Conservation (phyloP, 768 basidiomycete genomes). For the Cytidiella melzeri region DNA sequence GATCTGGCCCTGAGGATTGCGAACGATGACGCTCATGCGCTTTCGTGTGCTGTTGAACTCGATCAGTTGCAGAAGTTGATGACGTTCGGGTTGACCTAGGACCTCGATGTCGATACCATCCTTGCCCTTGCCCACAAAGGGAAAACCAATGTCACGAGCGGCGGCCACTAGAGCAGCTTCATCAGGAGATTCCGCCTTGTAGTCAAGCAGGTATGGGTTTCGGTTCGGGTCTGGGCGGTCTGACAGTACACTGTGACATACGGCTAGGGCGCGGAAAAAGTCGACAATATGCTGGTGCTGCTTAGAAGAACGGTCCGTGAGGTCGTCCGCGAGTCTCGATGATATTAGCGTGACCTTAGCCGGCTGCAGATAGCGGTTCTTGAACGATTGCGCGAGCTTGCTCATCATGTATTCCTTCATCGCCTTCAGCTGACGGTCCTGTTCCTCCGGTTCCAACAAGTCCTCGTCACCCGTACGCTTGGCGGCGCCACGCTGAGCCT, state of each 20-base stretch:
- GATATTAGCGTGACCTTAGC: slow-evolving; percentile 86
- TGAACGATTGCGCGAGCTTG: slow-evolving; percentile 71
- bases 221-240: slow-evolving; percentile 61
- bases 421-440: slow-evolving; percentile 53
- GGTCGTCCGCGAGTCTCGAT: slow-evolving; percentile 75
- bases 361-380: slow-evolving; percentile 78
- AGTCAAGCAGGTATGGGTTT: slow-evolving; percentile 62
- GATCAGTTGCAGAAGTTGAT: slow-evolving; percentile 70
- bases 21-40: slow-evolving; percentile 90
- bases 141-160: slow-evolving; percentile 90
- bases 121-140: slow-evolving; percentile 73
- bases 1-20: slow-evolving; percentile 76
- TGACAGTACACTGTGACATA: slow-evolving; percentile 89
- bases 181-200: slow-evolving; percentile 96
- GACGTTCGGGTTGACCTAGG: slow-evolving; percentile 81
- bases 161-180: slow-evolving; percentile 92
- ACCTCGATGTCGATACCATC: slow-evolving; percentile 84
- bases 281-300: slow-evolving; percentile 66
- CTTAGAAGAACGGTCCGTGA: slow-evolving; percentile 51
- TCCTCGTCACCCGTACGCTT: slow-evolving; percentile 72
- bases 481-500: slow-evolving; percentile 90
- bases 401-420: slow-evolving; percentile 75
- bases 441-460: slow-evolving; percentile 61
- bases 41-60: slow-evolving; percentile 96
- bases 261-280: slow-evolving; percentile 92